Base-by-base conservation (phyloP, 1,139 yeast species). In the Yarrowia galli region DNA sequence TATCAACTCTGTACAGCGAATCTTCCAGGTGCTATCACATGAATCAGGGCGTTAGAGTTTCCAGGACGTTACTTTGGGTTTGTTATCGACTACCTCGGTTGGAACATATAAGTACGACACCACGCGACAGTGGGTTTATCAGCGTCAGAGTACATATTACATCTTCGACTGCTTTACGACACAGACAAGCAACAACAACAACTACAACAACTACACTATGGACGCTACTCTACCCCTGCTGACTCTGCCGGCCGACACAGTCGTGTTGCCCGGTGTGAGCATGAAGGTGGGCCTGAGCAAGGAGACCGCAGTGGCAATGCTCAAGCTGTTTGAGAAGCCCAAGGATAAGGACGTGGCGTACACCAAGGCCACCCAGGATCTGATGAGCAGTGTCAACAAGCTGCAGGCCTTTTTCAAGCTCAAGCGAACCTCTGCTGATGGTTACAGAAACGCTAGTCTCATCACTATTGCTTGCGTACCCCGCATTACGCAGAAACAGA, bases 31-130 rank as follows among this genome's bases (percentile, higher is more conserved):
- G 48, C 35, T 53, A 56, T 56, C 63, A 56, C 63, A 56, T 56
- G 63, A 56, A 56, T 56, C 48, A 40, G 38, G 8, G 18, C n/a
- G 22, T 36, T 56, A 25, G 18, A 25, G 42, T 56, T 56, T 18
- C 25, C 15, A 42, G 10, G 15, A 42, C 48, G 20, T 18, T 16
- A 13, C 5, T 25, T 56, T 16, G 28, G 28, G 63, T 56, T 56
- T 56, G 63, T 56, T 56, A 56, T 56, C 63, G 63, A 56, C 63
- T 56, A 56, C 63, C 63, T 56, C 63, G 63, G 63, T 56, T 56
- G 58, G 58, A 51, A 53, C 45, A 36, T 53, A 53, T 53, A 53
- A 53, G 60, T 51, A 53, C 35, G 43, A 22, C 42, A 36, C 60
- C 60, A 53, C 60, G 60, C 60, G 60, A 53, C 60, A 53, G 58